Base-by-base conservation (phyloP, 2,329 filamentous ascomycete genomes). In the Stylonectria norvegica region DNA sequence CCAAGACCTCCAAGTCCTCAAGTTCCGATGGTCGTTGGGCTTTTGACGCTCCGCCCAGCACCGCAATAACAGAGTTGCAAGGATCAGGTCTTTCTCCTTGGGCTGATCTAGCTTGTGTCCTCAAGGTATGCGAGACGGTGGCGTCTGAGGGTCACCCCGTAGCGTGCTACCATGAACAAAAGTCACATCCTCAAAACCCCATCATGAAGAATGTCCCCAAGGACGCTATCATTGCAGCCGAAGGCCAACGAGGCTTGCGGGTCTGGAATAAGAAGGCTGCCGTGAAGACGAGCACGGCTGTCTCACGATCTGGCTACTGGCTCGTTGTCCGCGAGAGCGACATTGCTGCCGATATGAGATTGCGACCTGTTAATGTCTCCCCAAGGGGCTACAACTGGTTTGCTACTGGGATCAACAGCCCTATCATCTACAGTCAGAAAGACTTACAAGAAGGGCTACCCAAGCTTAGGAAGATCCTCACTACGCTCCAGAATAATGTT, bases 341-440 rank as follows among this genome's bases (percentile, higher is more conserved):
- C 30, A 54, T 58, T 14, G 49, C 50, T 16, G 32, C 23, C 28
- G 47, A 57, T 29, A 35, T 50, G 32, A 33, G 29, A 20, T 36
- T 38, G 29, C 34, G 49, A 20, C 43, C 44, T 14, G 29, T 32
- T 16, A 50, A 41, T 25, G 45, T 40, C 19, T 46, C 53, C 25
- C 47, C 52, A 19, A 30, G 30, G 14, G 38, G 42, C 4, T 57
- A 53, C 38, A 38, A 45, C 32, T 59, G 54, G 56, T 50, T 45
- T 30, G 53, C 48, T 17, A 45, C 48, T 23, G 57, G 60, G 36
- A 39, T 60, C 38, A 60, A 52, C 42, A 56, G 45, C 30, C 52
- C 53, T 11, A 49, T 59, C 14, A 36, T 60, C 6, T 39, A 25
- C 14, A 35, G 18, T 15, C 22, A 40, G 11, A 28, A 38, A 32